Base-by-base conservation (phyloP, 805 yeast species). In the Teunomyces lycoperdinae region DNA sequence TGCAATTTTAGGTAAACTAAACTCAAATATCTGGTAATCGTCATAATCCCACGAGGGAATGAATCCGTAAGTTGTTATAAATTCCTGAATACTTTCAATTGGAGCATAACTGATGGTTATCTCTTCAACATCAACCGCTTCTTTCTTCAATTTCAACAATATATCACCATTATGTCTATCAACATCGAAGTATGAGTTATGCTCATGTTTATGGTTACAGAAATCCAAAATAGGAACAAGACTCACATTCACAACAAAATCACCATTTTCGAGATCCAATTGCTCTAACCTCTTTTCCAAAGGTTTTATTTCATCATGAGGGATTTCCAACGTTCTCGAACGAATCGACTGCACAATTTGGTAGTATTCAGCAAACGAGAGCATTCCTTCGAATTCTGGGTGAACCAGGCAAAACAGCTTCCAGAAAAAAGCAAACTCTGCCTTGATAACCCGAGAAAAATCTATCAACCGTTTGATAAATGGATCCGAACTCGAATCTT, bases 191-290 rank as follows among this genome's bases (percentile, higher is more conserved):
- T 68, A 74, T 0, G 86, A 79, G 61, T 82, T 83, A 41, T 68
- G 66, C 26, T 55, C 34, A 48, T 68, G 70, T 38, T 68, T 64
- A 58, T 85, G 92, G 59, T 85, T 85, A 5, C 78, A 86, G 70
- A 79, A 85, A 61, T 85, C 92, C 28, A 85, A 55, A 1, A 83
- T 50, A 0, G 92, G 90, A 0, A 85, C 87, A 46, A 85, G 60
- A 0, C 87, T 77, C 0, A 82, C 72, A 43, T 78, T 76, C 4
- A 78, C 77, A 4, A 61, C 55, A 51, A 69, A 82, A 39, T 74
- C 79, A 9, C 70, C 76, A 1, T 24, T 29, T 2, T 39, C 31
- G 3, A 41, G 14, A 13, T 36, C 35, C 9, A 40, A 41, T 6
- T 28, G 27, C 5, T 24, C 27, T 27, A 43, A 17, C 26, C 40